Evolutionary conservation across 1,284 basidiomycete species (phyloP), one percentile per base, ranked within the genome.

Genomic region (Ustilago vetiveriae): DNA sequence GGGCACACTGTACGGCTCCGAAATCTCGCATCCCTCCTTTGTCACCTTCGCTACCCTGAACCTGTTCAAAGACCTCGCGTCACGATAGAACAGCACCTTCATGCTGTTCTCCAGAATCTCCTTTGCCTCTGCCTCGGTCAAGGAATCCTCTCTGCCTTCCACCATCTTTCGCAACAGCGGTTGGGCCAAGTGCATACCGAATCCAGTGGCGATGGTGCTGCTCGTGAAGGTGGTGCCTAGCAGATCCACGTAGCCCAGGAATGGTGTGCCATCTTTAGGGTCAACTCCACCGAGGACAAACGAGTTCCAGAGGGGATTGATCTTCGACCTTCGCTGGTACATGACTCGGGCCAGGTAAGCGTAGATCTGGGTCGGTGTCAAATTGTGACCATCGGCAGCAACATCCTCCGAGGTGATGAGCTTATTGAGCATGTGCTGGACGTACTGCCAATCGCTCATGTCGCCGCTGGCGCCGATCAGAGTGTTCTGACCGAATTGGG

Each of bases 371-470:
- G 86, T 85, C 0, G 96, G 92, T 9, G 92, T 90, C 9, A 98
- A 87, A 24, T 86, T 85, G 82, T 98, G 92, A 0, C 89, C 90
- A 79, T 98, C 96, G 63, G 88, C 87, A 29, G 87, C 85, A 16
- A 90, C 88, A 68, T 90, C 88, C 83, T 98, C 94, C 46, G 90
- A 88, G 36, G 62, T 78, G 69, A 78, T 70, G 41, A 76, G 58
- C 51, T 80, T 73, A 45, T 64, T 63, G 22, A 80, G 70, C 60
- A 90, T 80, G 65, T 86, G 86, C 80, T 95, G 91, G 71, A 98
- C 87, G 83, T 92, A 90, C 83, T 99, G 96, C 85, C 93, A 98
- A 84, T 99, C 96, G 77, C 91, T 91, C 90, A 98, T 93, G 85
- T 99, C 95, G 30, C 95, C 96, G 30, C 92, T 89, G 2, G 92